Base-by-base conservation (phyloP, 2,329 filamentous ascomycete genomes). In the Hypoxylon sp. region DNA sequence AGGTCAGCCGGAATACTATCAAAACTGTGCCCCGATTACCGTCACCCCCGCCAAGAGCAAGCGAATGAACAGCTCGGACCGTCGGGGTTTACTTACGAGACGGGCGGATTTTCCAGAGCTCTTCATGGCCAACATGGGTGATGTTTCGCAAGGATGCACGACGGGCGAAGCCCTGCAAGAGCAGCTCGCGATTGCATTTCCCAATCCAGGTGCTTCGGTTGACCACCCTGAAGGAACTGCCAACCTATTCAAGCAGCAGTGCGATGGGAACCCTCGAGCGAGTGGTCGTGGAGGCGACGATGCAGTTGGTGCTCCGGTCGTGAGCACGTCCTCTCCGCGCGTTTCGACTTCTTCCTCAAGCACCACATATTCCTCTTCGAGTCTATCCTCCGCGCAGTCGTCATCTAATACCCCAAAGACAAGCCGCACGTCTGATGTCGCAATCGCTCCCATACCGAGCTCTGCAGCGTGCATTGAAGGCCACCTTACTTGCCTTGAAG, bases 1-100 rank as follows among this genome's bases (percentile, higher is more conserved):
- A 11, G 88, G 87, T 0, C 86, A 88, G 65, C 81, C 87, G 2
- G 88, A 91, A 65, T 84, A 89, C 71, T 91, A 90, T 73, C 88
- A 88, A 85, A 88, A 90, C 71, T 91, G 88, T 58, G 84, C 83
- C 1, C 83, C 85, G 0, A 71, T 90, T 47, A 78, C 76, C 2
- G 75, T 91, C 27, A 74, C 74, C 11, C 38, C 55, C 0, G 43
- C 49, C 3, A 51, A 59, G 7, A 47, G 52, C 12, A 61, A 61
- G 43, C 46, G 55, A n/a, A 52, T 35, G 38, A 38, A 38, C 6
- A 42, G 15, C 3, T 40, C 43, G 4, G 43, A 51, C 7, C 55
- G 61, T 5, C 55, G 61, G 17, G 43, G 36, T n/a, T 27, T 46
- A 2, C 20, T 60, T 8, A 17, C 51, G 7, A 60, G 54, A 23